Evolutionary conservation across 176 grass and related monocot species (phyloP).

Genomic region (Miscanthus lutarioriparius): DNA sequence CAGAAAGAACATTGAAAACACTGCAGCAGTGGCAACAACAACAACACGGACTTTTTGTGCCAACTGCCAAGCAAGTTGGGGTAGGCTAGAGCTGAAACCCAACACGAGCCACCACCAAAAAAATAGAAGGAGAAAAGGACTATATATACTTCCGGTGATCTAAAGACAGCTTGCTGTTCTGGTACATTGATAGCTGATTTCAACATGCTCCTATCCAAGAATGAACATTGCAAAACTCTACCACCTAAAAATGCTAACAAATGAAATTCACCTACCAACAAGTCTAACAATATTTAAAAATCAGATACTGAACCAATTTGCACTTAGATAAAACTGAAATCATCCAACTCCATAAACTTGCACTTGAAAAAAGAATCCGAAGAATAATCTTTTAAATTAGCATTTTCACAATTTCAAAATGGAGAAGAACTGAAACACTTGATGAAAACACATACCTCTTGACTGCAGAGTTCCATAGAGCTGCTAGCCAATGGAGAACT

Average conservation of each 20-base stretch:
- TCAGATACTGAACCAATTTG: slow-evolving; percentile 18
- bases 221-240: slow-evolving; percentile 10
- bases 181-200: not conserved
- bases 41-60: not conserved
- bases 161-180: not conserved
- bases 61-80: not conserved
- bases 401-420: slow-evolving; percentile 15
- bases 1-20: slow-evolving; percentile 1
- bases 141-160: not conserved
- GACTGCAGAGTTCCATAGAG: slow-evolving; percentile 15
- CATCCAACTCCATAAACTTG: not conserved
- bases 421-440: slow-evolving; percentile 28
- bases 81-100: not conserved
- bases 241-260: slow-evolving; percentile 12
- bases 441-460: slow-evolving; percentile 43
- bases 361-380: slow-evolving; percentile 7
- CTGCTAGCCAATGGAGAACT: slow-evolving; percentile 32
- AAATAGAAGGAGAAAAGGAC: not conserved
- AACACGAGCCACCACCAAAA: not conserved
- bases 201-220: not conserved
- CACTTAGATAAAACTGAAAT: slow-evolving; percentile 20
- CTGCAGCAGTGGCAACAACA: not conserved
- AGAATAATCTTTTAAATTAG: not conserved
- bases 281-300: slow-evolving; percentile 9
- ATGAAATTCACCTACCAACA: slow-evolving; percentile 8